Evolutionary conservation across 1,284 basidiomycete species (phyloP).

Genomic region (Tilletiopsis washingtonensis): DNA sequence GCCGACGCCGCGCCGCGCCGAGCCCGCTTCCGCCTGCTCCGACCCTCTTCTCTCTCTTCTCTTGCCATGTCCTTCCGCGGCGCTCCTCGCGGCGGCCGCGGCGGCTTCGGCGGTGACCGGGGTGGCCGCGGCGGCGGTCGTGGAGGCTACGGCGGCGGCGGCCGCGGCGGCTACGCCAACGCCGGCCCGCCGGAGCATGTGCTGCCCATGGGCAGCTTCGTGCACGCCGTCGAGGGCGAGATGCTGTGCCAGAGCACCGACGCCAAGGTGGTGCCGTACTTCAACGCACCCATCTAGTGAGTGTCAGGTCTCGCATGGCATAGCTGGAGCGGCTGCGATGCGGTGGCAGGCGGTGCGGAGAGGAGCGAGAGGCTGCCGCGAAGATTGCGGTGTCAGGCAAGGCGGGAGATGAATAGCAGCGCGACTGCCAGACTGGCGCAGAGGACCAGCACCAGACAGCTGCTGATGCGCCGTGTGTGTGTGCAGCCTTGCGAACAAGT

Average conservation of each 20-base stretch:
- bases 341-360: too few relatives aligned
- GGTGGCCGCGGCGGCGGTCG: conserved; percentile 34
- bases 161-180: conserved; percentile 29
- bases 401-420: too few relatives aligned
- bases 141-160: conserved; percentile 30
- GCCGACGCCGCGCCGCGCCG: too few relatives aligned
- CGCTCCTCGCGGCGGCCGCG: conserved; percentile 20
- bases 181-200: conserved; percentile 44
- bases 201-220: conserved; percentile 42
- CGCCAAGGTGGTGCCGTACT: conserved; percentile 68
- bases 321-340: too few relatives aligned
- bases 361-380: too few relatives aligned
- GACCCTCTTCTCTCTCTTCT: too few relatives aligned
- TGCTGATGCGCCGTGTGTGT: background rate
- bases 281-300: conserved; percentile 93
- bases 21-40: too few relatives aligned
- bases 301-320: conserved; percentile 2
- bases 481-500: conserved; percentile 77
- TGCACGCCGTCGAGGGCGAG: conserved; percentile 87
- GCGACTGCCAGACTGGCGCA: too few relatives aligned
- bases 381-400: too few relatives aligned
- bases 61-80: too few relatives aligned
- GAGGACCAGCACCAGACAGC: too few relatives aligned
- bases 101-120: conserved; percentile 17
- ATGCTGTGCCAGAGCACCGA: conserved; percentile 88